Conservation (phyloP, 305 asterid species). For the Fraxinus platypoda region DNA sequence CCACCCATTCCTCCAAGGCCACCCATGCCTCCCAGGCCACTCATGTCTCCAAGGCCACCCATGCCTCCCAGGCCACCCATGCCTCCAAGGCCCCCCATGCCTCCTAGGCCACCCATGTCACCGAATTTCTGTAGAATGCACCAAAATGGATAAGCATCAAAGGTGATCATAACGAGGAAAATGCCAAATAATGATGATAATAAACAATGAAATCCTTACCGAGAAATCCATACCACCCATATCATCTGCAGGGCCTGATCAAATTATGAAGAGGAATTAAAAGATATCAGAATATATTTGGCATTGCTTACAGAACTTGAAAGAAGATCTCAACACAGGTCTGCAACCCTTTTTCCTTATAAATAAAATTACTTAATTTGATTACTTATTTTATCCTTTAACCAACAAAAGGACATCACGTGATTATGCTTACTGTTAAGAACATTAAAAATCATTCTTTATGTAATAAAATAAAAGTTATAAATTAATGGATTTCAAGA, state of each 20-base stretch:
- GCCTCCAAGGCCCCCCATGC: conserved; percentile 48
- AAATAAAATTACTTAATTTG: background rate
- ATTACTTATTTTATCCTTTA: background rate
- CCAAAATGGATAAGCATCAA: conserved; percentile 9
- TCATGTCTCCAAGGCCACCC: conserved; percentile 44
- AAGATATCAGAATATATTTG: background rate
- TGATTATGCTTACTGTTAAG: background rate
- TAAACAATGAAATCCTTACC: conserved; percentile 38
- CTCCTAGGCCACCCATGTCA: conserved; percentile 62
- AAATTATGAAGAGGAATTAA: conserved; percentile 3
- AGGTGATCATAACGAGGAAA: background rate
- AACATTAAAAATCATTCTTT: background rate
- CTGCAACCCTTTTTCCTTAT: background rate
- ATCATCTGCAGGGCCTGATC: conserved; percentile 69
- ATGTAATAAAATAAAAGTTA: background rate
- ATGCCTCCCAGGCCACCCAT: conserved; percentile 22
- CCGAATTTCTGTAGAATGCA: conserved; percentile 59
- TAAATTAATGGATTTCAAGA: background rate
- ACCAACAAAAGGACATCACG: background rate
- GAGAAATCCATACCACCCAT: conserved; percentile 91
- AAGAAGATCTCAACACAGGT: background rate
- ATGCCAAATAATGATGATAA: background rate
- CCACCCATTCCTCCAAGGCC: conserved; percentile 21
- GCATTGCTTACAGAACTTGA: background rate
- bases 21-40: conserved; percentile 45